Percentiles rank a stretch among this genome's conserved stretches.
Evolutionary conservation across 148 eudicot species (phyloP).

Genomic region (Nepenthes mirabilis): DNA sequence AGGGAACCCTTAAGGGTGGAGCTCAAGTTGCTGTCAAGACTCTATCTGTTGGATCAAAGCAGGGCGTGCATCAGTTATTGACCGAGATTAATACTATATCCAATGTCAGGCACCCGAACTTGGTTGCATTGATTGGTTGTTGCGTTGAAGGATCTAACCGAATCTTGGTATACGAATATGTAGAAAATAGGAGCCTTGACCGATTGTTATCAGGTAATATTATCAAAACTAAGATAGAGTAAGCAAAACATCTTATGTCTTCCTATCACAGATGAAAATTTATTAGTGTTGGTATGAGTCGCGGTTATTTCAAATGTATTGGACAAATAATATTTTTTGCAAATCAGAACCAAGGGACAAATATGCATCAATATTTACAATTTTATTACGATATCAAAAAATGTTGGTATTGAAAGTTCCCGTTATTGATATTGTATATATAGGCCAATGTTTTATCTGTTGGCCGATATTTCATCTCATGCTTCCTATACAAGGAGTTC

Average conservation of each 20-base stretch:
- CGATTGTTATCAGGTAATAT: constrained; percentile 62
- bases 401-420: too few relatives aligned
- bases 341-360: too few relatives aligned
- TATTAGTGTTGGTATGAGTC: too few relatives aligned
- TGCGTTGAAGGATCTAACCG: constrained; percentile 63
- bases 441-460: not conserved
- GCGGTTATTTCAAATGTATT: too few relatives aligned
- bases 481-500: not conserved
- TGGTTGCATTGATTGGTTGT: constrained; percentile 79
- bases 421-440: too few relatives aligned
- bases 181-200: constrained; percentile 84
- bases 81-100: constrained; percentile 76
- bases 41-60: constrained; percentile 81
- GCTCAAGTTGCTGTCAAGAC: constrained; percentile 72
- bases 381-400: too few relatives aligned
- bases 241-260: too few relatives aligned
- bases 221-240: not conserved
- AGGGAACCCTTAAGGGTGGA: constrained; percentile 73
- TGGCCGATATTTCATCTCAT: not conserved
- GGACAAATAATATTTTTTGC: too few relatives aligned
- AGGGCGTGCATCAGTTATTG: constrained; percentile 73
- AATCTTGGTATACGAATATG: constrained; percentile 72
- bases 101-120: constrained; percentile 69
- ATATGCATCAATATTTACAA: too few relatives aligned
- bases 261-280: too few relatives aligned